Conservation (phyloP, 805 yeast genomes). For the Lipomyces chichibuensis region DNA sequence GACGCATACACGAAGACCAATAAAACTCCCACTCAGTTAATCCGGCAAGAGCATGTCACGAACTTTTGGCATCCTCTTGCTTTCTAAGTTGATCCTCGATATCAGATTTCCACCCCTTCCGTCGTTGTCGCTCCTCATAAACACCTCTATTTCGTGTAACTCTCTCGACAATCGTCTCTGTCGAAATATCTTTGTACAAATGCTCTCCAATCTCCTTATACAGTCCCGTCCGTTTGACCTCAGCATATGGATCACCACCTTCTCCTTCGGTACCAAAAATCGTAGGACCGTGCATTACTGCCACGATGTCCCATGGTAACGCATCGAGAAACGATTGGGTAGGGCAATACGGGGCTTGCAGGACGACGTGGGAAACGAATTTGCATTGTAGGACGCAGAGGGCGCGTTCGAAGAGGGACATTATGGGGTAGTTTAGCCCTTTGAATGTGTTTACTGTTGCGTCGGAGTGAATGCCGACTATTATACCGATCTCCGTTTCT, state of each 20-base stretch:
- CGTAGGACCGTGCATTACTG: constrained; percentile 62
- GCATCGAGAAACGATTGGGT: constrained; percentile 47
- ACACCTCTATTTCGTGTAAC: constrained; percentile 67
- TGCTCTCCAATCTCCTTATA: constrained; percentile 55
- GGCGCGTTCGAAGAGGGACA: constrained; percentile 84
- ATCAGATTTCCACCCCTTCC: constrained; percentile 80
- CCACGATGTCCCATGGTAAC: constrained; percentile 45
- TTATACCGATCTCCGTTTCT: constrained; percentile 44
- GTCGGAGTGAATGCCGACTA: constrained; percentile 73
- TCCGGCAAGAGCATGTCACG: neutral
- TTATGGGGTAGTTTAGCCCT: constrained; percentile 74
- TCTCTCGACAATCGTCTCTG: constrained; percentile 72
- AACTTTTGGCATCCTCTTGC: constrained; percentile 2
- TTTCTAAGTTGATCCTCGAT: constrained; percentile 46
- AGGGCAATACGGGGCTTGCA: constrained; percentile 68
- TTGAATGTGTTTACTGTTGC: constrained; percentile 55
- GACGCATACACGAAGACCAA: neutral
- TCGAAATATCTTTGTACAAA: constrained; percentile 64
- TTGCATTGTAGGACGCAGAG: constrained; percentile 86
- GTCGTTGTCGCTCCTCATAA: constrained; percentile 83
- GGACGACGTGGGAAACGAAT: constrained; percentile 55
- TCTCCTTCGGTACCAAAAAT: constrained; percentile 22
- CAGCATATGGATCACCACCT: constrained; percentile 46
- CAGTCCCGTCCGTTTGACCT: constrained; percentile 44
- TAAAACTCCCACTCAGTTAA: neutral